A percentile compares a stretch with the other conserved stretches of the same genome.
These are phyloP conservation scores for Neocallimastix lanati DNA, from an alignment of 192 early-diverging fungal species.

Conservation along the genomic window DNA sequence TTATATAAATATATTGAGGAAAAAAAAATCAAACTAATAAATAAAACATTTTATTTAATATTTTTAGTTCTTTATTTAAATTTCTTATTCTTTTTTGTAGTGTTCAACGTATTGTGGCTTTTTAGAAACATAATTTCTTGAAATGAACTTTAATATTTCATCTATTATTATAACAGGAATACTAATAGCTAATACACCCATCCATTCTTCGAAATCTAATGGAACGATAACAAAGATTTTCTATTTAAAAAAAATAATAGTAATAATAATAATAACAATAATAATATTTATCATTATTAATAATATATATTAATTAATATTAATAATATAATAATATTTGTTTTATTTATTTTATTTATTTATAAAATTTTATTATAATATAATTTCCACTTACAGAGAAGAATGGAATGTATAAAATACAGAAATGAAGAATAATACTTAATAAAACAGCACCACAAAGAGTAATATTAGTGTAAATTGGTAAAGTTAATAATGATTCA, in stretches of 20 bases:
- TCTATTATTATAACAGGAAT: constrained; percentile 81
- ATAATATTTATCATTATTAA: no score
- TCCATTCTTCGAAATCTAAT: constrained; percentile 76
- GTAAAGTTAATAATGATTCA: constrained; percentile 74
- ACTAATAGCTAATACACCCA: constrained; percentile 72
- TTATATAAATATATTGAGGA: no score
- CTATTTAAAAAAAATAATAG: constrained; percentile 5
- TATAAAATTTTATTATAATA: no score
- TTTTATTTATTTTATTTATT: no score
- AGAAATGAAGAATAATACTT: constrained; percentile 84
- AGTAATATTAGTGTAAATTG: constrained; percentile 81
- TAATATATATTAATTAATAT: no score
- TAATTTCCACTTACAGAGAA: constrained; percentile 53
- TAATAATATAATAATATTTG: no score
- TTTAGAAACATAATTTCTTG: constrained; percentile 9
- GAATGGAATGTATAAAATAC: constrained; percentile 95
- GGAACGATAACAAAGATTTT: constrained; percentile 74
- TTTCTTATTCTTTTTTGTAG: background rate
- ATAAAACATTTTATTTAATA: no score
- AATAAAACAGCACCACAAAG: constrained; percentile 64
- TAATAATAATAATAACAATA: no score
- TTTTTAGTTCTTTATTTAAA: background rate
- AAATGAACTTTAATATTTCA: constrained; percentile 70
- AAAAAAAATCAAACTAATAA: no score
- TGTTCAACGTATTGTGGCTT: background rate